Base-by-base conservation (phyloP, 108 stramenopile species). In the Fistulifera pelliculosa region DNA sequence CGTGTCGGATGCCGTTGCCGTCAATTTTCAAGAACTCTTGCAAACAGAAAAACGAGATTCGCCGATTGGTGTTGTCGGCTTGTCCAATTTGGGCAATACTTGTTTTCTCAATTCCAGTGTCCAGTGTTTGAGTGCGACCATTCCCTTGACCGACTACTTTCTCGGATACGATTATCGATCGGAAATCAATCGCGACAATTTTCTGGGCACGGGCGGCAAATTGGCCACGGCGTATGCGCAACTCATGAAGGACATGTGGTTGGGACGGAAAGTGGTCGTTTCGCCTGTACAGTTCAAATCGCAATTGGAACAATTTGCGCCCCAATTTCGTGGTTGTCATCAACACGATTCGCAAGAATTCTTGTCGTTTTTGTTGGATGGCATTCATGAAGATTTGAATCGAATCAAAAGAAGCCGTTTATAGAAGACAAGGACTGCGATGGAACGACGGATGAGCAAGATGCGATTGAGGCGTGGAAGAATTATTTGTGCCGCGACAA, bases 341-440 rank as follows among this genome's bases (percentile, higher is more conserved):
- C 96, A 98, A 70, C 98, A 98, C 28, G 98, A 98, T 61, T 67
- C 86, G 4, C 93, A 94, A 61, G 98, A 98, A 59, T 58, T 95
- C 11, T 65, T 98, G 23, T 61, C 71, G 11, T 92, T 71, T 66
- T 50, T 95, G 58, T 63, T 96, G 22, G 96, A 94, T 62, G 90
- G 92, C 0, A 76, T 97, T 39, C 94, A 96, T 59, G 90, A 95
- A 69, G 96, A 95, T 62, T 66, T 97, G 50, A 97, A 97, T 70
- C 74, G 94, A 38, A 93, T 97, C 15, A 68, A 74, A 76, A 73
- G 21, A 75, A 83, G 41, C 90, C 91, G 2, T 89, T 91, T 60
- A 70, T 93, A 1, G 81, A 88, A 56, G 90, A 91, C 43, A 68
- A 76, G 2, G 94, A 95, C 56, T 88, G 80, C 50, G 90, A 89